Percentiles rank a stretch among this genome's conserved stretches.
phyloP scores from a whole-genome alignment of 2,329 filamentous ascomycete genomes.

The Xenoacremonium recifei region DNA sequence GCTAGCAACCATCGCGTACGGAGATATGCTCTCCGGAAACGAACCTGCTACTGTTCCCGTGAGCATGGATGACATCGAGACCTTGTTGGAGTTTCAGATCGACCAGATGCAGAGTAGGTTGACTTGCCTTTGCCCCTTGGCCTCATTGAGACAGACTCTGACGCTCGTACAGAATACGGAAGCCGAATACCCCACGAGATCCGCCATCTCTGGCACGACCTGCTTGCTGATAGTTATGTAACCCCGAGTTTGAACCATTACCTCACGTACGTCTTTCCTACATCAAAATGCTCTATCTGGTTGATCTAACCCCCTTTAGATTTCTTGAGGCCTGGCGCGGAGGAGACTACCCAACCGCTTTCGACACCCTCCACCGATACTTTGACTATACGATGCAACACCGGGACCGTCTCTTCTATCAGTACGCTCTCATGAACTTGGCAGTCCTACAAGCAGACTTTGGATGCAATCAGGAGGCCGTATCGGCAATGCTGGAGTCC shows the following conservation, averaged over 20 bases:
- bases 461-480: slow-evolving; percentile 83
- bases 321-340: slow-evolving; percentile 92
- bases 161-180: slow-evolving; percentile 72
- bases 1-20: slow-evolving; percentile 49
- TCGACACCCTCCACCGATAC: slow-evolving; percentile 89
- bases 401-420: slow-evolving; percentile 81
- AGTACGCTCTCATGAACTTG: slow-evolving; percentile 91
- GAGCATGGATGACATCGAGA: slow-evolving; percentile 78
- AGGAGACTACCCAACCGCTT: slow-evolving; percentile 85
- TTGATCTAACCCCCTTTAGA: slow-evolving; percentile 38
- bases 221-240: slow-evolving; percentile 66
- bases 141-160: too few species aligned
- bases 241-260: slow-evolving; percentile 75
- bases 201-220: slow-evolving; percentile 65
- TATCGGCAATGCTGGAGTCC: slow-evolving; percentile 93
- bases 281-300: background rate
- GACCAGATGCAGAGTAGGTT: slow-evolving; percentile 78
- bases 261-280: slow-evolving; percentile 50
- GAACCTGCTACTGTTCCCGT: slow-evolving; percentile 45
- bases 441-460: slow-evolving; percentile 95
- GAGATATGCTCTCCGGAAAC: slow-evolving; percentile 49
- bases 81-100: slow-evolving; percentile 82
- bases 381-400: slow-evolving; percentile 96
- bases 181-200: slow-evolving; percentile 74
- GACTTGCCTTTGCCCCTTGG: too few species aligned